Evolutionary conservation across 2,329 filamentous ascomycete genomes (phyloP), one percentile per base, ranked within the genome.

Genomic region (Didymella pinodella): DNA sequence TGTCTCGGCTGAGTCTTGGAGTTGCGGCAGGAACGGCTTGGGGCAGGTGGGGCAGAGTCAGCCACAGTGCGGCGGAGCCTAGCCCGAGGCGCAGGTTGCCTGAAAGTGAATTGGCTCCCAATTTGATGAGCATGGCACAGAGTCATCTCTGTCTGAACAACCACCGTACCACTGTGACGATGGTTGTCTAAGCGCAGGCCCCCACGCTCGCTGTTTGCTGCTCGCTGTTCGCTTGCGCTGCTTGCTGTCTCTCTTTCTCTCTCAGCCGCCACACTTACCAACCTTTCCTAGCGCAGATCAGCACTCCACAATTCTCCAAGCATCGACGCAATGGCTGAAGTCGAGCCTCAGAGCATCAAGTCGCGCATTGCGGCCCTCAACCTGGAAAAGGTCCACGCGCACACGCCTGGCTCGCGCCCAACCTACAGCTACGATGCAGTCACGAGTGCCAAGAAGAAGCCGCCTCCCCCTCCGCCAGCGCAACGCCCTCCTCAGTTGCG

Each of bases 321-420:
- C 54, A 26, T 46, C 48, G 31, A 52, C 64, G 65, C 57, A 44
- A 78, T 78, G 76, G 73, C 71, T 44, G 71, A 75, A 53, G 51
- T 59, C 51, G 57, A 59, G 32, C 51, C 57, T 10, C 79, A 60
- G 20, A 63, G 63, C 55, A 80, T 83, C 65, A 78, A 77, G 61
- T 77, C 79, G 47, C 79, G 81, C 57, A 83, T 83, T 55, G 81
- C 81, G 2, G 77, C 79, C 2, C 67, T 83, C 50, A 81, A 83
- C 62, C 72, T 83, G 40, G 76, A 81, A 44, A 76, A 82, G 61
- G 79, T 81, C 16, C 71, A 76, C 48, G 77, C 75, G 8, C 73
- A 72, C 8, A 63, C 74, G 7, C 77, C 79, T 16, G 66, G 66
- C 32, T 63, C 68, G 4, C 68, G 75, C 47, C 75, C 79, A 28